Evolutionary conservation across 495 filamentous ascomycete species (phyloP), one percentile per base, ranked within the genome.

Genomic region (Xylaria nigripes): DNA sequence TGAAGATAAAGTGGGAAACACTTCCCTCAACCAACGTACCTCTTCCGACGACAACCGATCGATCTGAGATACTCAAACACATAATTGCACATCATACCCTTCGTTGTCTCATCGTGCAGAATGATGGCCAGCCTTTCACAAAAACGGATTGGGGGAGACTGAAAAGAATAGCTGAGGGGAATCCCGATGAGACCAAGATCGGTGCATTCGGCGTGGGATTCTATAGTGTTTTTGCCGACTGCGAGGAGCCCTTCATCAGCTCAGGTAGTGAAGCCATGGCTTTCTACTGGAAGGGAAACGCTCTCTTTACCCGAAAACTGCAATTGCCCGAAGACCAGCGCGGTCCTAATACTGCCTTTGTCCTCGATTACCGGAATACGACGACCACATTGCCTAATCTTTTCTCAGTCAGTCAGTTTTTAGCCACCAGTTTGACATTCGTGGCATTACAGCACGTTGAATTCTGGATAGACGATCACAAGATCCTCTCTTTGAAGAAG

Each of bases 181-280:
- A 99, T 63, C 94, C 94, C 0, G 92, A 97, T 67, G 94, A 97
- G 68, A 95, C 89, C 3, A 97, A 99, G 73, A 97, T 99, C 61
- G 94, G 94, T 18, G 94, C 94, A 4, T 99, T 97, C 66, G 94
- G 94, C 44, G 94, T 99, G 34, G 94, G 94, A 2, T 97, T 99
- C 69, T 99, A 99, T 74, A 93, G 88, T 68, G 93, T 97, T 30
- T 99, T 99, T 70, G 87, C 93, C 56, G 93, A 97, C 64, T 96
- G 90, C 64, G 94, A 99, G 65, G 89, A 96, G 61, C 94, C 94
- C 4, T 96, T 97, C 66, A 85, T 97, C 48, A 89, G 86, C 43
- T 96, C 92, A 0, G 94, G 93, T 2, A 80, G 79, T 47, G 81
- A 93, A 63, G 91, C 89, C 21, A 94, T 99, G 87, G 92, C 92